Conservation (phyloP, 2,329 filamentous ascomycete genomes). For the Ascochyta koolunga region DNA sequence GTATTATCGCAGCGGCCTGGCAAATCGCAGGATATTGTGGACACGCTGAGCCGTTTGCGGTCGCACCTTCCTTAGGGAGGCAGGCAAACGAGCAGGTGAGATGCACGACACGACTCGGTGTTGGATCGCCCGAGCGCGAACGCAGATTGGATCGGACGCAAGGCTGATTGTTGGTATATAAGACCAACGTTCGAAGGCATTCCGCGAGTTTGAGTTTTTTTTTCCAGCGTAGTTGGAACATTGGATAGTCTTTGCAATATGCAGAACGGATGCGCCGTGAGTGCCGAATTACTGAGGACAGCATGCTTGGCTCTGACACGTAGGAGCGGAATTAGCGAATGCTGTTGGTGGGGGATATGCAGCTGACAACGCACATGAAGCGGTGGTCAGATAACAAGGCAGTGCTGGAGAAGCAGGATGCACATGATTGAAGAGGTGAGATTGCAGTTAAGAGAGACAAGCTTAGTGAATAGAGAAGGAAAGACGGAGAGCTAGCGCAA, state of each 20-base stretch:
- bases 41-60: constrained; percentile 1
- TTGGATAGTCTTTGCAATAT: too few species aligned
- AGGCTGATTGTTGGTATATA: too few species aligned
- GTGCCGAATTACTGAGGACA: too few species aligned
- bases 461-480: not conserved
- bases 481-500: not conserved
- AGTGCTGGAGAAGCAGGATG: not conserved
- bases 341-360: not conserved
- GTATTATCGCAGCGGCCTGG: constrained; percentile 8
- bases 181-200: too few species aligned
- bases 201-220: too few species aligned
- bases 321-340: constrained; percentile 4
- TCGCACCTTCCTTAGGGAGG: constrained; percentile 12
- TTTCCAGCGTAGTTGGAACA: too few species aligned
- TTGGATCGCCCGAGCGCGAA: not conserved
- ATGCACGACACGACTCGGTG: constrained; percentile 7
- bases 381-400: not conserved
- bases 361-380: constrained; percentile 1
- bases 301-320: too few species aligned
- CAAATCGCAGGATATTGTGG: not conserved
- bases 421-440: not conserved
- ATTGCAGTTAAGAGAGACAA: not conserved
- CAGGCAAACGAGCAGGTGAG: not conserved
- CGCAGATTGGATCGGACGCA: too few species aligned
- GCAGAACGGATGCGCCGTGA: too few species aligned